phyloP scores from a whole-genome alignment of 1,284 basidiomycete genomes.

The Macrocystidia cucumis region DNA sequence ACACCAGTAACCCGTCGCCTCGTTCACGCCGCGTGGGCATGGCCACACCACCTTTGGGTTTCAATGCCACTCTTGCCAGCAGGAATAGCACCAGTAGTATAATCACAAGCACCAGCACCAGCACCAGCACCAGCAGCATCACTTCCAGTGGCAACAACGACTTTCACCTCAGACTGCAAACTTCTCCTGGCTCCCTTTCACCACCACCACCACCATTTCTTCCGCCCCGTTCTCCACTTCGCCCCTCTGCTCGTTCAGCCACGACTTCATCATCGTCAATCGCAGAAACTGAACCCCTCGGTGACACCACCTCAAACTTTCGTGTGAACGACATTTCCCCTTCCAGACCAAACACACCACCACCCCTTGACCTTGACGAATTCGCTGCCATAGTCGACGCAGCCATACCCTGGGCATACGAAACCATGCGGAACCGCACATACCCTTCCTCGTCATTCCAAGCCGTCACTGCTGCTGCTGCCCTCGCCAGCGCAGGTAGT shows the following conservation, averaged over 20 bases:
- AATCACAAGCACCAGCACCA: too few relatives aligned
- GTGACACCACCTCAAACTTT: constrained; percentile 10
- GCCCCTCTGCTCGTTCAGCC: constrained; percentile 22
- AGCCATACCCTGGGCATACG: constrained; percentile 14
- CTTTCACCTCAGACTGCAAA: too few relatives aligned
- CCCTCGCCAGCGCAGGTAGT: too few relatives aligned
- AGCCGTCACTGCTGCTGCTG: too few relatives aligned
- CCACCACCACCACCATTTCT: constrained; percentile 15
- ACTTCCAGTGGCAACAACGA: too few relatives aligned
- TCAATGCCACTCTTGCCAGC: constrained; percentile 9
- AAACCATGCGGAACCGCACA: constrained; percentile 17
- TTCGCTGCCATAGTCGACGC: constrained; percentile 17
- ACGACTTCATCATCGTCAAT: constrained; percentile 9
- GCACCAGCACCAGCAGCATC: too few relatives aligned
- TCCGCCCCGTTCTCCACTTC: constrained; percentile 30
- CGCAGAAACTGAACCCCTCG: constrained; percentile 2
- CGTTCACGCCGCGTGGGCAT: constrained; percentile 29
- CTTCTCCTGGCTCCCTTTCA: constrained; percentile 11
- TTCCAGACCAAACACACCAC: constrained; percentile 16
- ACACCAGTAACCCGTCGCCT: constrained; percentile 18
- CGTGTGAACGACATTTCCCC: too few relatives aligned
- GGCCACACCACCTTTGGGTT: constrained; percentile 16
- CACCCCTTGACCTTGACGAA: constrained; percentile 19
- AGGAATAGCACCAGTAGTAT: too few relatives aligned
- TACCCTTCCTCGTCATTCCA: too few relatives aligned